These are phyloP conservation scores for Posidonia australis DNA, from an alignment of 106 monocot genomes.

Conservation along the genomic window DNA sequence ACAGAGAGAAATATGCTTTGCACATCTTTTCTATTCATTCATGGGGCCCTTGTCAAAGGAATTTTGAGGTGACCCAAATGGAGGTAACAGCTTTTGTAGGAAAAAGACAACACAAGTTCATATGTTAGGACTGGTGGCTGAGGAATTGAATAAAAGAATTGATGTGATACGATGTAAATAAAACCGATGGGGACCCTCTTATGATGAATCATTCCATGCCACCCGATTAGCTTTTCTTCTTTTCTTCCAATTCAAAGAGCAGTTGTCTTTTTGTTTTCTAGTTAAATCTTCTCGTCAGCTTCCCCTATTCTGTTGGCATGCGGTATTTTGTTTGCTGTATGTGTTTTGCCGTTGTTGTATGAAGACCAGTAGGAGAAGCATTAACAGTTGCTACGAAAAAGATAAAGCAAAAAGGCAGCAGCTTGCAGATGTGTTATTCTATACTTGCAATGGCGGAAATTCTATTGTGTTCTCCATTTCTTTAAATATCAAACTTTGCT, in stretches of 20 bases:
- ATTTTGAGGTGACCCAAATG: conserved; percentile 7
- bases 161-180: not conserved
- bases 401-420: not conserved
- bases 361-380: not conserved
- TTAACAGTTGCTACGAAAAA: not conserved
- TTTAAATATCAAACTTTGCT: not conserved
- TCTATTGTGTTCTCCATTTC: not conserved
- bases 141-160: not conserved
- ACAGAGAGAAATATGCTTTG: not conserved
- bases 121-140: not conserved
- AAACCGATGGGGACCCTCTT: not conserved
- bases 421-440: not conserved
- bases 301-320: not conserved
- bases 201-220: conserved; percentile 1
- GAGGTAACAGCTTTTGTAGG: not conserved
- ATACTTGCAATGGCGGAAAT: conserved; percentile 1
- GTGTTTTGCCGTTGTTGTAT: too few relatives aligned
- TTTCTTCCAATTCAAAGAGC: not conserved
- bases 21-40: not conserved
- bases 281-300: not conserved
- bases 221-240: not conserved
- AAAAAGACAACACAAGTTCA: not conserved
- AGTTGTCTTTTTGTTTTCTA: not conserved
- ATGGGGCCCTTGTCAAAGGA: conserved; percentile 8
- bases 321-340: not conserved